Conservation (phyloP, 345 rosid genomes). For the Arabidopsis thaliana region TAIR10.1 NC_003074.8:22996501-22997000, state of each 20-base stretch:
- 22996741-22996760: slow-evolving; percentile 40
- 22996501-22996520: neutral
- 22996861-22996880: no score
- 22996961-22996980: neutral
- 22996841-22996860: no score
- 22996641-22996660: slow-evolving; percentile 6
- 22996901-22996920: no score
- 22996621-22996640: slow-evolving; percentile 45
- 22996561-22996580: slow-evolving; percentile 51
- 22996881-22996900: no score
- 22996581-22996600: slow-evolving; percentile 39
- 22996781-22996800: neutral
- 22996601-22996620: slow-evolving; percentile 32
- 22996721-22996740: slow-evolving; percentile 12
- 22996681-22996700: slow-evolving; percentile 37
- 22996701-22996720: slow-evolving; percentile 37
- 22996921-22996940: neutral
- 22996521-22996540: slow-evolving; percentile 34
- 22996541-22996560: slow-evolving; percentile 51
- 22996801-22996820: neutral
- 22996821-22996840: neutral
- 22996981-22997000: no score
- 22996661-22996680: slow-evolving; percentile 46
- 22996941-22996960: neutral
- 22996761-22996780: neutral